Evolutionary conservation across 495 filamentous ascomycete species (phyloP), one percentile per base, ranked within the genome.

Genomic region (Lichina pygmaea): DNA sequence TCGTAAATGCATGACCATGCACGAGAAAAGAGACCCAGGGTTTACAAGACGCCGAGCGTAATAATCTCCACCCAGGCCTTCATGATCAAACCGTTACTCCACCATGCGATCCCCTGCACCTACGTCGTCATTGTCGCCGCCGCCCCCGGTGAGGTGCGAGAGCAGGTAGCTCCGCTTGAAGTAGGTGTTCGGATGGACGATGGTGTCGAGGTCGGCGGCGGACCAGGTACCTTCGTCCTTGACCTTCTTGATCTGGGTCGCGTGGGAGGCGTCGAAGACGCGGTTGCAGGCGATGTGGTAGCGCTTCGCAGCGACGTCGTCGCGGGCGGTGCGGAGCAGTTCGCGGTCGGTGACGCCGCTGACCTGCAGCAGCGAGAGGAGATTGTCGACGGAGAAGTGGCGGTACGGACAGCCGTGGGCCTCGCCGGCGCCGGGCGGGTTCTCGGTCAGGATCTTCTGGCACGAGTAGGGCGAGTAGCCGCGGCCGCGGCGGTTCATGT

Each of bases 211-310:
- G 54, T 91, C 78, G 6, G 71, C 66, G n/a, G 75, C 66, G 32
- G 71, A 70, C 81, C 82, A 85, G 33, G 73, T 63, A 7, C 74
- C 73, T 34, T 74, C 68, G 34, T 95, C 86, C 61, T 82, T 89
- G 45, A 84, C 86, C 54, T 73, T 75, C 61, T 81, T 84, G 47
- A 99, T 72, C 56, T 94, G 82, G n/a, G 60, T 66, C 58, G 78
- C 82, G 60, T 95, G 86, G 13, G 73, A 58, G 52, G 73, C 73
- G 52, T 99, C 91, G 58, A 95, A 99, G 8, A 99, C 89, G 11
- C 84, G 65, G 60, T 94, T 99, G 60, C 91, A 99, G 40, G 89
- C 91, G 55, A 95, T 81, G 57, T 99, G 91, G 51, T 74, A 99
- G 51, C 86, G 74, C 54, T 78, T 77, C 55, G 75, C 82, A 43